These are phyloP conservation scores for Pelargonium fulgidum DNA, from an alignment of 441 rosid species.

Conservation along the genomic window DNA sequence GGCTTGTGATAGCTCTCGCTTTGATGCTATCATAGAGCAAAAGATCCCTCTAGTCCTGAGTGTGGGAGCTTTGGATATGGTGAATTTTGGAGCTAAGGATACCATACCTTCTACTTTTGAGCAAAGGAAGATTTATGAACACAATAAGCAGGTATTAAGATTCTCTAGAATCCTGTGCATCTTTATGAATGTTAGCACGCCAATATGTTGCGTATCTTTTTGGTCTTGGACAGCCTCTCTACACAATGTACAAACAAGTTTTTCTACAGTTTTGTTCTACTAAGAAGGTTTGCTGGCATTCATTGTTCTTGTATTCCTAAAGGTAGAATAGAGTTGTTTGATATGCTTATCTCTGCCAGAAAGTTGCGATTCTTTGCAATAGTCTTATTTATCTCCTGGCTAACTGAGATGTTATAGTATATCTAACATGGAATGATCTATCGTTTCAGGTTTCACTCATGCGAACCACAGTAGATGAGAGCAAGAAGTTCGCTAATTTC, in stretches of 20 bases:
- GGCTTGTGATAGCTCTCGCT: constrained; percentile 87
- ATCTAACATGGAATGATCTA: constrained; percentile 10
- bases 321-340: not conserved
- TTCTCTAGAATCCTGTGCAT: constrained; percentile 4
- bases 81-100: constrained; percentile 74
- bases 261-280: not conserved
- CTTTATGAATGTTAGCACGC: not conserved
- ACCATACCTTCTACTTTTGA: constrained; percentile 65
- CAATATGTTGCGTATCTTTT: not conserved
- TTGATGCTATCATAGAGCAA: constrained; percentile 63
- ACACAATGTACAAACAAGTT: not conserved
- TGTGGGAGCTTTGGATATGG: constrained; percentile 91
- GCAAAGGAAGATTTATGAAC: constrained; percentile 61
- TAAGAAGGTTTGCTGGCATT: not conserved
- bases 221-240: not conserved
- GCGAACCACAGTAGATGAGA: constrained; percentile 78
- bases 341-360: not conserved
- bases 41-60: constrained; percentile 81
- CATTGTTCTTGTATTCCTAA: not conserved
- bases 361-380: not conserved
- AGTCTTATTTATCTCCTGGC: not conserved
- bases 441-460: constrained; percentile 63
- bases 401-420: not conserved
- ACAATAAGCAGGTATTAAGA: constrained; percentile 64
- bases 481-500: constrained; percentile 60